A percentile compares a stretch with the other conserved stretches of the same genome.
These are phyloP conservation scores for Amaranthus hypochondriacus DNA, from an alignment of 148 eudicot species.

Conservation along the genomic window DNA sequence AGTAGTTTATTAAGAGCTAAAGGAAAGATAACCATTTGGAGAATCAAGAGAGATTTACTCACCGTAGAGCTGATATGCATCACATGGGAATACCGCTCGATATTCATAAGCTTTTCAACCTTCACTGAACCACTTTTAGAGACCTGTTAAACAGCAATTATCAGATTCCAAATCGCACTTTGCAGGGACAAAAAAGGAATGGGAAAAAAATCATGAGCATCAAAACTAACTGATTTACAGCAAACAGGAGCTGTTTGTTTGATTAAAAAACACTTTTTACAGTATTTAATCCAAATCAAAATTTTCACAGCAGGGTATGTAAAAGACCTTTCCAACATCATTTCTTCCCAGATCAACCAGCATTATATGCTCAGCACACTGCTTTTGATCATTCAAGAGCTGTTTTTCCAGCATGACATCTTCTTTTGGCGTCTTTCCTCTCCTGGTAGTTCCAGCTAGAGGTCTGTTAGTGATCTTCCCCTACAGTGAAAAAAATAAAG, in stretches of 20 bases:
- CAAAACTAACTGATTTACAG: background rate
- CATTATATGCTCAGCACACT: conserved; percentile 97
- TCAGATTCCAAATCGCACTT: conserved; percentile 3
- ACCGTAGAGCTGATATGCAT: conserved; percentile 99
- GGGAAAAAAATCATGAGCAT: background rate
- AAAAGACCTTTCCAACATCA: conserved; percentile 92
- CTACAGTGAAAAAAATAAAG: conserved; percentile 30
- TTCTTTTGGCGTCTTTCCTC: conserved; percentile 92
- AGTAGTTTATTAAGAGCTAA: background rate
- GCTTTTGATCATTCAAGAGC: conserved; percentile 84
- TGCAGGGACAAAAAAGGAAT: background rate
- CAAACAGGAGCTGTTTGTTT: background rate
- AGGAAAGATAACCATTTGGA: background rate
- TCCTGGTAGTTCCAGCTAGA: conserved; percentile 87
- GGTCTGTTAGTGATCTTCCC: conserved; percentile 82
- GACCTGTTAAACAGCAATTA: conserved; percentile 44
- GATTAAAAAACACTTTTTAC: background rate
- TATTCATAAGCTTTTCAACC: conserved; percentile 89
- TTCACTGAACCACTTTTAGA: conserved; percentile 91
- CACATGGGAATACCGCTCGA: conserved; percentile 97
- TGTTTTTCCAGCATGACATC: conserved; percentile 81
- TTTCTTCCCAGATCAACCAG: conserved; percentile 98
- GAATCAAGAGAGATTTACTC: conserved; percentile 23
- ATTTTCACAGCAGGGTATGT: background rate
- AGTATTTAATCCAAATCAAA: background rate